Conservation (phyloP, 371 early-diverging fungal species). For the Fennellomyces sp. region DNA sequence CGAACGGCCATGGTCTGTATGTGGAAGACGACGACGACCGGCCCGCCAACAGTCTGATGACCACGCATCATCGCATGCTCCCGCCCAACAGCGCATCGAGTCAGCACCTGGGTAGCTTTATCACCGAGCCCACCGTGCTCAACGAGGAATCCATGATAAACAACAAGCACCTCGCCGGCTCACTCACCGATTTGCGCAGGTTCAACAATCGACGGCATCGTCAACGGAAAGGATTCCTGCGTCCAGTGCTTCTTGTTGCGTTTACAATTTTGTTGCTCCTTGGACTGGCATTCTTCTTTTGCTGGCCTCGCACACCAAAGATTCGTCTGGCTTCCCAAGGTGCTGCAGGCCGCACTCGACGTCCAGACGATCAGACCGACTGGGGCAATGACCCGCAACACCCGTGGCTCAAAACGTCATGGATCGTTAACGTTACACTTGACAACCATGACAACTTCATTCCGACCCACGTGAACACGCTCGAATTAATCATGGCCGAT, state of each 20-base stretch:
- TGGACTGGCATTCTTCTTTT: slow-evolving; percentile 19
- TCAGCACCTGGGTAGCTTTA: slow-evolving; percentile 10
- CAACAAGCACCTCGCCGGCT: slow-evolving; percentile 3
- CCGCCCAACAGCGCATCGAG: slow-evolving; percentile 5
- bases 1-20: slow-evolving; percentile 4
- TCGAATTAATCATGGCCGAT: slow-evolving; percentile 19
- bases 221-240: not conserved
- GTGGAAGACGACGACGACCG: slow-evolving; percentile 14
- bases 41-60: slow-evolving; percentile 5
- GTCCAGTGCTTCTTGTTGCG: not conserved
- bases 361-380: slow-evolving; percentile 13
- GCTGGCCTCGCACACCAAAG: slow-evolving; percentile 29
- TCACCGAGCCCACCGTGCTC: slow-evolving; percentile 8
- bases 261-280: not conserved
- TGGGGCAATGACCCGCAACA: slow-evolving; percentile 29
- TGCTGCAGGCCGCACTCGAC: slow-evolving; percentile 8
- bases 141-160: slow-evolving; percentile 6
- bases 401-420: slow-evolving; percentile 18
- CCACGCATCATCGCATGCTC: not conserved
- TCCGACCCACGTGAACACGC: slow-evolving; percentile 22
- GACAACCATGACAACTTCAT: slow-evolving; percentile 33
- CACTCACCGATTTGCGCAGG: slow-evolving; percentile 10
- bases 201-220: slow-evolving; percentile 7
- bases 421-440: slow-evolving; percentile 34
- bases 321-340: slow-evolving; percentile 18